These are phyloP conservation scores for Mucor racemosus DNA, from an alignment of 371 early-diverging fungal genomes.

Conservation along the genomic window DNA sequence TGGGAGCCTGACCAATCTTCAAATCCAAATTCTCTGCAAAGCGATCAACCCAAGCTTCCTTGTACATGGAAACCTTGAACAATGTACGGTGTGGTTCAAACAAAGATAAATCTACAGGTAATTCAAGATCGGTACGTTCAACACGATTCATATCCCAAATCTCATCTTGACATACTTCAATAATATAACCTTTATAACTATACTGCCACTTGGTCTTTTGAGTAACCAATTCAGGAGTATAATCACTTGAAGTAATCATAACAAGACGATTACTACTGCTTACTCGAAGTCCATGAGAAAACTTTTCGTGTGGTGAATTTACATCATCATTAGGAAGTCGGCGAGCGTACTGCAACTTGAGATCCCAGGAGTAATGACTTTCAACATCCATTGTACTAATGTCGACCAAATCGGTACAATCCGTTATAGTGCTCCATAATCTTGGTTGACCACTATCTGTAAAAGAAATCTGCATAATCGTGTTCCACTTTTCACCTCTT, in stretches of 20 bases:
- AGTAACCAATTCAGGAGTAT: constrained; percentile 28
- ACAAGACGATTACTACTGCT: constrained; percentile 27
- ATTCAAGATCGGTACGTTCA: constrained; percentile 19
- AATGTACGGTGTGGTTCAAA: constrained; percentile 31
- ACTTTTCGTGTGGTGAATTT: constrained; percentile 48
- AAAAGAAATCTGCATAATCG: constrained; percentile 26
- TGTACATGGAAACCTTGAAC: constrained; percentile 41
- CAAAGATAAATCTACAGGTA: constrained; percentile 37
- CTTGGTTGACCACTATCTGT: constrained; percentile 26
- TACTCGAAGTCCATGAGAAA: constrained; percentile 29
- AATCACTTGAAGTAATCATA: constrained; percentile 30
- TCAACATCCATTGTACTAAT: constrained; percentile 37
- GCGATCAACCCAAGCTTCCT: constrained; percentile 42
- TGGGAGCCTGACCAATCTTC: constrained; percentile 47
- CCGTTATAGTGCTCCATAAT: constrained; percentile 43
- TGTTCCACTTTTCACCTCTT: constrained; percentile 27
- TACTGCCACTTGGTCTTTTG: constrained; percentile 52
- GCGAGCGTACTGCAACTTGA: constrained; percentile 40
- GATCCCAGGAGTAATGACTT: constrained; percentile 50
- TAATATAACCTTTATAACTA: constrained; percentile 35
- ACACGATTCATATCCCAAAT: constrained; percentile 41
- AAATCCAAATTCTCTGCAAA: constrained; percentile 44
- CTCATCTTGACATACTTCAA: constrained; percentile 49
- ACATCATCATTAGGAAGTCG: constrained; percentile 30
- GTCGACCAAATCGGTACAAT: constrained; percentile 35